Evolutionary conservation across 2,329 filamentous ascomycete species (phyloP), one percentile per base, ranked within the genome.

Genomic region (Cladosporium colombiae): DNA sequence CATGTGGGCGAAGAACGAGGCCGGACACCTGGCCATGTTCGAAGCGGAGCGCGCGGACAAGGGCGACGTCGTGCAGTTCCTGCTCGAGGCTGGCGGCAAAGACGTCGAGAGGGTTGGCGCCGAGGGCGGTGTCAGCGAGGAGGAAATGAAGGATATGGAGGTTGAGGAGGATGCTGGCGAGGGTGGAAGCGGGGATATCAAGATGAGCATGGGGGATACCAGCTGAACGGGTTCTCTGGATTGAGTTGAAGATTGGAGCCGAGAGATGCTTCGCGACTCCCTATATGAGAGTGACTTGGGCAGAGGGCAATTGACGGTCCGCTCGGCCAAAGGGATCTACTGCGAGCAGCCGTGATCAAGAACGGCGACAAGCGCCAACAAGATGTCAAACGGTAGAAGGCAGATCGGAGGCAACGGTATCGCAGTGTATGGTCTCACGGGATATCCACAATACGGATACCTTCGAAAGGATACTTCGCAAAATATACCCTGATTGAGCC

Each of bases 1-100:
- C 66, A 88, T 93, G 5, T 88, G 88, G 13, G 81, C 92, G 35
- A 89, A 89, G 74, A 98, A 98, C 76, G 87, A 89, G 74, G 91
- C 91, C 57, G 93, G 96, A 31, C 91, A 96, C 72, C 90, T 82
- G 67, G 80, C 81, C 5, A 79, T 83, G 35, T 83, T 81, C 64
- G 81, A 83, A 72, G 82, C 82, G 3, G 81, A 83, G 71, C 74
- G 81, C 44, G 81, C 81, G 62, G 81, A 81, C 62, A 82, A 81
- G 75, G 75, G 77, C 63, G 79, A 82, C 23, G 81, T 83, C 18
- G 81, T 83, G 27, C 80, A 80, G 59, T 81, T 79, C 73, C 69
- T 84, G 69, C 76, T 83, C 50, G 79, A 78, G 49, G 78, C 78
- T n/a, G 81, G 81, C 5, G 80, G 81, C 27, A 80, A 77, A 58